A percentile compares a stretch with the other conserved stretches of the same genome.
Evolutionary conservation across 495 filamentous ascomycete species (phyloP).

Genomic region (Penicillium silybi): DNA sequence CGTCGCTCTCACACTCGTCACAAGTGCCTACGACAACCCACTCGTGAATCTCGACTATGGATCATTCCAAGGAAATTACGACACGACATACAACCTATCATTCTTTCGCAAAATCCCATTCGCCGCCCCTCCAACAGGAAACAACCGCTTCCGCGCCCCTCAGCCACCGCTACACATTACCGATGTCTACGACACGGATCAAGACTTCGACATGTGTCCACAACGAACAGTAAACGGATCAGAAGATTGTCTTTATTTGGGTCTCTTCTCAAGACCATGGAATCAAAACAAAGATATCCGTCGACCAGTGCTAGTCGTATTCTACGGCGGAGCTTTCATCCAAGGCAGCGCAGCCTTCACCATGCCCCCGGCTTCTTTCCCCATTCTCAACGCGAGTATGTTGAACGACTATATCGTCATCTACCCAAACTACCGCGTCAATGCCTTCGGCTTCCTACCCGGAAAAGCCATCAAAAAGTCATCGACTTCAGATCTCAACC

Average conservation of each 20-base stretch:
- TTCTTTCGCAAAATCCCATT: constrained; percentile 58
- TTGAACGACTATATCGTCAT: constrained; percentile 49
- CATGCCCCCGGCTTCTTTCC: constrained; percentile 53
- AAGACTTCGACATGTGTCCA: constrained; percentile 54
- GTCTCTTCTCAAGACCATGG: constrained; percentile 57
- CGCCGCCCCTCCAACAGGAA: constrained; percentile 51
- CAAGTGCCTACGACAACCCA: constrained; percentile 22
- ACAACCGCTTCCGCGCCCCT: constrained; percentile 54
- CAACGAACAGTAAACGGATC: constrained; percentile 56
- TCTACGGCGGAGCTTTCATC: constrained; percentile 62
- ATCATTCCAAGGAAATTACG: constrained; percentile 55
- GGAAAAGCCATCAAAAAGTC: constrained; percentile 48
- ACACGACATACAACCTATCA: constrained; percentile 45
- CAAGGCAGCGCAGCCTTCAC: constrained; percentile 51
- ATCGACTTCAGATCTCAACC: constrained; percentile 45
- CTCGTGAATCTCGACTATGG: constrained; percentile 49
- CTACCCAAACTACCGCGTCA: constrained; percentile 53
- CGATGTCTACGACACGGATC: constrained; percentile 53
- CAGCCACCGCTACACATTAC: constrained; percentile 46
- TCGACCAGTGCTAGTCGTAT: constrained; percentile 56
- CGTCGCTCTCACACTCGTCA: constrained; percentile 8
- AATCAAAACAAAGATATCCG: constrained; percentile 24
- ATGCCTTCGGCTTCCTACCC: constrained; percentile 57
- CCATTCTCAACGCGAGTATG: constrained; percentile 47
- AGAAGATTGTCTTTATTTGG: constrained; percentile 61